Percentiles rank a stretch among this genome's conserved stretches.
Evolutionary conservation across 192 early-diverging fungal species (phyloP).

Genomic region (Coemansia sp.): DNA sequence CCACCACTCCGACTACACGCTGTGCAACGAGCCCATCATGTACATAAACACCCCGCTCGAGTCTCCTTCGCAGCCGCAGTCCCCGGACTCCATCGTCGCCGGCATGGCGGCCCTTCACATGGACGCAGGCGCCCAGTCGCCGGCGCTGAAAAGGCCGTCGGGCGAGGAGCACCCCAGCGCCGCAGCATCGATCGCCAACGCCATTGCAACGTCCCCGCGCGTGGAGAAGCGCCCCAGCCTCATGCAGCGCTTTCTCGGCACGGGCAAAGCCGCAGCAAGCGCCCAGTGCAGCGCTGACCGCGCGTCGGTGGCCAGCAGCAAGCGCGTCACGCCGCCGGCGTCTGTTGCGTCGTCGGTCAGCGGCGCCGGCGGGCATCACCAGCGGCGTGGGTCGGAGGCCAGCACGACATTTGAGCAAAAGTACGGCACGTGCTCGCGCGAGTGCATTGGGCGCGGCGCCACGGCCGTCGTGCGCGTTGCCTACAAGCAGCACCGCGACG

Average conservation of each 20-base stretch:
- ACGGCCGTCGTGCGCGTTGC: slow-evolving; percentile 89
- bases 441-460: slow-evolving; percentile 83
- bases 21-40: slow-evolving; percentile 35
- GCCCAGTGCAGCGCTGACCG: background rate
- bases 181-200: slow-evolving; percentile 31
- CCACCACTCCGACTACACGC: slow-evolving; percentile 43
- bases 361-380: slow-evolving; percentile 15
- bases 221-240: slow-evolving; percentile 50
- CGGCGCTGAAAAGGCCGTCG: background rate
- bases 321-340: slow-evolving; percentile 26
- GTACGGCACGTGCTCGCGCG: slow-evolving; percentile 76
- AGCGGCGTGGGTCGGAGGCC: slow-evolving; percentile 23
- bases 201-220: slow-evolving; percentile 39
- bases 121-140: slow-evolving; percentile 3
- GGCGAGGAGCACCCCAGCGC: slow-evolving; percentile 9
- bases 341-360: slow-evolving; percentile 38
- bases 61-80: slow-evolving; percentile 4
- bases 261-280: slow-evolving; percentile 7
- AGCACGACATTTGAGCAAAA: slow-evolving; percentile 60
- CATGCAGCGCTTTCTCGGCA: slow-evolving; percentile 51
- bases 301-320: background rate
- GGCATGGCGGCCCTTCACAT: slow-evolving; percentile 17
- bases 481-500: slow-evolving; percentile 66
- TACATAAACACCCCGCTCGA: background rate
- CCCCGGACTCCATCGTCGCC: background rate